Evolutionary conservation across 129 eudicot genomes (phyloP), one percentile per base, ranked within the genome.

Genomic region (Helianthus tuberosus): DNA sequence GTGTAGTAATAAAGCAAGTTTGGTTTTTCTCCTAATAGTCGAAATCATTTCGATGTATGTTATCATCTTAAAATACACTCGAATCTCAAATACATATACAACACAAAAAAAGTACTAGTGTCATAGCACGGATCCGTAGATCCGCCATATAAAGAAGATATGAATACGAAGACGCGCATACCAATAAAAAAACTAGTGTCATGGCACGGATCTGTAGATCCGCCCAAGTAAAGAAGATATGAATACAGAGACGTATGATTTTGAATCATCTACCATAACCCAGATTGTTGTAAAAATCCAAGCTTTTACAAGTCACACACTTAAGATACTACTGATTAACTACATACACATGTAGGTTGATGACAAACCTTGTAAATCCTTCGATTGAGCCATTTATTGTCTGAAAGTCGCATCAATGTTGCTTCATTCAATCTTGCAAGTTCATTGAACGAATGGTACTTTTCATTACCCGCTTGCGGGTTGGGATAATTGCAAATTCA

Each of bases 371-470:
- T 5, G 43, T 3, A 38, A 5, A 5, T 46, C 50, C 12, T 1
- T 8, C 50, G 50, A 7, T 46, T 46, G 12, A 46, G 2, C 50
- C 50, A 46, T 10, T 46, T 46, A 46, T 10, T 9, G 50, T 46
- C 50, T 46, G 12, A 46, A 46, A 46, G 50, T 46, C 8, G 50
- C 50, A 0, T 46, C 8, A 46, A 46, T 3, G 46, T 41, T 41
- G 6, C 6, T 41, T 41, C 46, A 41, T 41, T 8, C 46, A 41
- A 5, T 41, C 5, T 41, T 7, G 5, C 1, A 41, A 5, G 46
- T 41, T 41, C 74, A 70, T 82, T 39, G 3, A 50, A 86, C 51
- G 95, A 93, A 58, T 89, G 96, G 95, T 87, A 89, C 79, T 75
- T 93, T 69, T 88, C 95, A 13, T 78, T 87, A 49, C 53, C 68